Conservation (phyloP, 2,329 filamentous ascomycete species). For the Stenocarpella maydis region DNA sequence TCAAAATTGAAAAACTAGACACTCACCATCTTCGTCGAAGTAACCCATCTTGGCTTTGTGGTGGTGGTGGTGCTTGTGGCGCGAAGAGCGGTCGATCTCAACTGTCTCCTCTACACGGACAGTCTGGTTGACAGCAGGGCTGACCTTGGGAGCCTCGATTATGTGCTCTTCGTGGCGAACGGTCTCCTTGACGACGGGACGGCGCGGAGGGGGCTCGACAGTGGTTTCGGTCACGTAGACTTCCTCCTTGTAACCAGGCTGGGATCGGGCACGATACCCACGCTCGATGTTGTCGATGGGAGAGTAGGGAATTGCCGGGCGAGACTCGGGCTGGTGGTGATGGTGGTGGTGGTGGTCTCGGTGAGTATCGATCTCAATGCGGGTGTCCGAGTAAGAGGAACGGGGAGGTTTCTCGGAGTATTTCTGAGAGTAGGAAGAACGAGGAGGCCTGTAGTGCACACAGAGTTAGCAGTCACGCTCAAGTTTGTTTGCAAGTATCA, state of each 20-base stretch:
- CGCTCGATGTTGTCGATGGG: conserved; percentile 71
- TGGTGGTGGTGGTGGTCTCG: conserved; percentile 49
- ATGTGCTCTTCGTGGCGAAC: conserved; percentile 44
- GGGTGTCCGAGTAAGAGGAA: conserved; percentile 65
- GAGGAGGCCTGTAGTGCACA: conserved; percentile 10
- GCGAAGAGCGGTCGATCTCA: conserved; percentile 56
- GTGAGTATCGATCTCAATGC: conserved; percentile 69
- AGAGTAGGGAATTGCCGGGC: conserved; percentile 44
- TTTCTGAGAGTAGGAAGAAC: conserved; percentile 42
- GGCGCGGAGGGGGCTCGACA: conserved; percentile 49
- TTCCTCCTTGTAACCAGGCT: conserved; percentile 57
- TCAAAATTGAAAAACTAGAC: conserved; percentile 30
- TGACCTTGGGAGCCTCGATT: conserved; percentile 49
- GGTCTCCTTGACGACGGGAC: conserved; percentile 45
- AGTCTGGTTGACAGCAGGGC: conserved; percentile 46
- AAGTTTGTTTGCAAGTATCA: background rate
- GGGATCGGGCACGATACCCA: conserved; percentile 70
- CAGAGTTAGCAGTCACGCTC: conserved; percentile 24
- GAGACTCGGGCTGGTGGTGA: conserved; percentile 21
- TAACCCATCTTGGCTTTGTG: conserved; percentile 71
- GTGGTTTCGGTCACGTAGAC: conserved; percentile 47
- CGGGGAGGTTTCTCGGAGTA: conserved; percentile 46
- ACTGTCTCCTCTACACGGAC: conserved; percentile 66
- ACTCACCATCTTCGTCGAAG: conserved; percentile 69
- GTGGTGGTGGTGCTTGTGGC: conserved; percentile 46